Percentiles rank a stretch among this genome's conserved stretches.
Conservation (phyloP, 1,139 yeast species). For the Magnusiomyces sp. region DNA sequence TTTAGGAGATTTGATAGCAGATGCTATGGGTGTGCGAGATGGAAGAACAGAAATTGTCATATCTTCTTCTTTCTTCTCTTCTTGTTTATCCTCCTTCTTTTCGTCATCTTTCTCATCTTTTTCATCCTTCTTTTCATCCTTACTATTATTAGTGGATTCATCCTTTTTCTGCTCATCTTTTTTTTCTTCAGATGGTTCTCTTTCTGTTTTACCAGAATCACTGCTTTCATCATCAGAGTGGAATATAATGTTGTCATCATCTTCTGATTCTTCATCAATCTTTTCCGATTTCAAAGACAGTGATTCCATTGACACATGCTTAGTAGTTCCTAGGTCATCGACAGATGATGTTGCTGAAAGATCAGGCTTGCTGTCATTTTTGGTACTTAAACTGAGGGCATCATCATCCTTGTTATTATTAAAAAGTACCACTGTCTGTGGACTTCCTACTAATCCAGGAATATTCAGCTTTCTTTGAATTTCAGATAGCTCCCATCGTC, state of each 20-base stretch:
- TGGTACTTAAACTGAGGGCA: too few relatives aligned
- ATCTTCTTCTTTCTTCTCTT: background rate
- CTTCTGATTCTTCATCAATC: background rate
- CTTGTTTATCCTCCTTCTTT: background rate
- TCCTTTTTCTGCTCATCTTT: background rate
- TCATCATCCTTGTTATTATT: slow-evolving; percentile 11
- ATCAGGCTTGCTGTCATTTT: too few relatives aligned
- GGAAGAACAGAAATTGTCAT: background rate
- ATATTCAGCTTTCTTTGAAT: slow-evolving; percentile 29
- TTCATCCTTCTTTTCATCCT: background rate
- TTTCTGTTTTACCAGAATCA: background rate
- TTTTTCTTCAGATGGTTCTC: background rate
- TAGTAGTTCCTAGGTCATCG: too few relatives aligned
- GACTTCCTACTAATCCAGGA: slow-evolving; percentile 17
- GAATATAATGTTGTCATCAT: background rate
- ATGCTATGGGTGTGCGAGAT: background rate
- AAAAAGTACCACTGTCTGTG: slow-evolving; percentile 12
- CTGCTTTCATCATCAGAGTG: background rate
- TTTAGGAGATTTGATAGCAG: background rate
- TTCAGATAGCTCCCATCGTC: slow-evolving; percentile 40
- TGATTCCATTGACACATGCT: too few relatives aligned
- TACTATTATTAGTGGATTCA: background rate
- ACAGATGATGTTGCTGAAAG: too few relatives aligned
- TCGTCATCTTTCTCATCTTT: background rate
- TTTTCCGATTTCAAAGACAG: too few relatives aligned